These are phyloP conservation scores for Mediolabrus comicus DNA, from an alignment of 108 stramenopile genomes.

Conservation along the genomic window DNA sequence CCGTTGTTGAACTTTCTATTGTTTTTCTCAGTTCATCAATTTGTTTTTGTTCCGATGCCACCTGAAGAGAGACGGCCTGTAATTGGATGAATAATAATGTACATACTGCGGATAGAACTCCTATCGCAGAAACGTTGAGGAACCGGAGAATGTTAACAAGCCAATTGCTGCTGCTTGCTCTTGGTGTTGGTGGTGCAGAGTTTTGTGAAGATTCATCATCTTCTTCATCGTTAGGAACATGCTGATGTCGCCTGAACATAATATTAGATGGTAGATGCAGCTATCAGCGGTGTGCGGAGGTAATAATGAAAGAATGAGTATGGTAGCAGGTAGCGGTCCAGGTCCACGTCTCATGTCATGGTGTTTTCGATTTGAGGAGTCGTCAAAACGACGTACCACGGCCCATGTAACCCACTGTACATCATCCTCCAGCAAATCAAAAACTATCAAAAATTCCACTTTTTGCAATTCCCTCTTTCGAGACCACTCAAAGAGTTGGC, in stretches of 20 bases:
- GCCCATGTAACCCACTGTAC: too few species aligned
- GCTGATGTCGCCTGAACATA: background rate
- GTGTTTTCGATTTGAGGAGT: too few species aligned
- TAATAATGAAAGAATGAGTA: too few species aligned
- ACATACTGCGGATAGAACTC: slow-evolving; percentile 12
- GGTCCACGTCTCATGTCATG: too few species aligned
- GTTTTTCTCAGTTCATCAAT: slow-evolving; percentile 28
- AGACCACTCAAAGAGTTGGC: too few species aligned
- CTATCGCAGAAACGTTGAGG: slow-evolving; percentile 17
- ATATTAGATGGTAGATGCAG: too few species aligned
- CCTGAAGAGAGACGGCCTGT: slow-evolving; percentile 32
- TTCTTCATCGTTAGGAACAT: background rate
- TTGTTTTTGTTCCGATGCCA: slow-evolving; percentile 34
- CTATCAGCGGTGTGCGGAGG: too few species aligned
- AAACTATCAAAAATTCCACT: too few species aligned
- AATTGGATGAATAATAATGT: slow-evolving; percentile 35
- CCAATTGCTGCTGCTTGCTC: background rate
- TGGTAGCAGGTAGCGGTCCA: too few species aligned
- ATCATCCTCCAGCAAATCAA: too few species aligned
- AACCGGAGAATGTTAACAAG: background rate
- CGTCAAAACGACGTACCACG: too few species aligned
- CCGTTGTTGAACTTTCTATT: slow-evolving; percentile 3
- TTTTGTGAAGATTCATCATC: background rate
- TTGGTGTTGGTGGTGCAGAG: background rate
- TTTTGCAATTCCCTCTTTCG: too few species aligned